Percentiles rank a stretch among this genome's conserved stretches.
Evolutionary conservation across 2,329 filamentous ascomycete species (phyloP).

Genomic region (Chaetomium globosum): DNA sequence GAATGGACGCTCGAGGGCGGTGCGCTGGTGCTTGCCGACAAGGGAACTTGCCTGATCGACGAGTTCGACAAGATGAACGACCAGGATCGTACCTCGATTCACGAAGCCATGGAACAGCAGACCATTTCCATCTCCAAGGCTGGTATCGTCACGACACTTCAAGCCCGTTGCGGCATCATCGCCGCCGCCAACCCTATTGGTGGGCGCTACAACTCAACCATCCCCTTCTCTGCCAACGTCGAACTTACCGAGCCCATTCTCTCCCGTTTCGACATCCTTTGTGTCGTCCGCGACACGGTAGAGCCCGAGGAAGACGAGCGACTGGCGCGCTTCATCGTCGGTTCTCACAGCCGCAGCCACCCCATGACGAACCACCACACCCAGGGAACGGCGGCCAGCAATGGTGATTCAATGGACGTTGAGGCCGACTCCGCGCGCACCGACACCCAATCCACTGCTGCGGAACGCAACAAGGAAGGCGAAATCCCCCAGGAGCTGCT

Average conservation of each 20-base stretch:
- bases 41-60: slow-evolving; percentile 93
- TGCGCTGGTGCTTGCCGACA: slow-evolving; percentile 90
- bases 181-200: slow-evolving; percentile 96
- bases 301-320: slow-evolving; percentile 91
- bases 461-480: slow-evolving; percentile 51
- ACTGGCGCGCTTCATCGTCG: slow-evolving; percentile 90
- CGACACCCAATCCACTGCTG: slow-evolving; percentile 48
- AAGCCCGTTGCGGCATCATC: slow-evolving; percentile 93
- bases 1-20: slow-evolving; percentile 98
- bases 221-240: slow-evolving; percentile 94
- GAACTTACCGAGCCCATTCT: slow-evolving; percentile 96
- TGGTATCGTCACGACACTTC: slow-evolving; percentile 94
- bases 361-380: slow-evolving; percentile 49
- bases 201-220: slow-evolving; percentile 93
- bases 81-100: slow-evolving; percentile 94
- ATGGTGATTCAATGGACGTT: slow-evolving; percentile 61
- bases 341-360: slow-evolving; percentile 89
- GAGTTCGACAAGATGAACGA: slow-evolving; percentile 99
- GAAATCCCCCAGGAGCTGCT: slow-evolving; percentile 89
- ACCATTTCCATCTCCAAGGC: slow-evolving; percentile 99
- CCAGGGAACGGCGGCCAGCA: slow-evolving; percentile 45
- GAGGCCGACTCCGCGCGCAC: slow-evolving; percentile 47
- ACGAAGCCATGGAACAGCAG: slow-evolving; percentile 99
- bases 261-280: slow-evolving; percentile 96
- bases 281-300: slow-evolving; percentile 92